Conservation (phyloP, 2,329 filamentous ascomycete genomes). For the Moelleriella libera region DNA sequence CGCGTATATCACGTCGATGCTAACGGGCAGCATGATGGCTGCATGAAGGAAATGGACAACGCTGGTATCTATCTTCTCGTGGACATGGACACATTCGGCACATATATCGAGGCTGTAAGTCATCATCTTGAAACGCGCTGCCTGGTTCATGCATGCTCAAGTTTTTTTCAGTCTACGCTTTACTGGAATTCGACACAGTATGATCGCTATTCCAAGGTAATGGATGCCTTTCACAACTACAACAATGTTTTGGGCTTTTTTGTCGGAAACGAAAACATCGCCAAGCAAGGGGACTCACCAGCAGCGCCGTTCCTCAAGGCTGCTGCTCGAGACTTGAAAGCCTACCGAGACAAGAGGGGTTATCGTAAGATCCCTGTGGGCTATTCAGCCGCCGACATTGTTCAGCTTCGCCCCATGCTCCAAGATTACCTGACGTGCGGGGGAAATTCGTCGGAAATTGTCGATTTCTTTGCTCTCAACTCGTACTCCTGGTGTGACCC, state of each 20-base stretch:
- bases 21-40: conserved; percentile 54
- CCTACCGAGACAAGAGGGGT: conserved; percentile 58
- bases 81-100: conserved; percentile 65
- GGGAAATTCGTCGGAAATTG: conserved; percentile 47
- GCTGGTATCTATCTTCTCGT: conserved; percentile 75
- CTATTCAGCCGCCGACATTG: conserved; percentile 78
- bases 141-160: neutral
- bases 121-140: neutral
- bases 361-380: conserved; percentile 76
- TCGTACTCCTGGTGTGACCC: conserved; percentile 70
- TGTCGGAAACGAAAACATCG: conserved; percentile 79
- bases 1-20: conserved; percentile 81
- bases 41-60: conserved; percentile 68
- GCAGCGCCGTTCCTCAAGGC: conserved; percentile 77
- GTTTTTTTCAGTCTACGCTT: conserved; percentile 31
- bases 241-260: conserved; percentile 77
- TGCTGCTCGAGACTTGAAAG: conserved; percentile 68
- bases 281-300: conserved; percentile 38
- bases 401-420: conserved; percentile 46
- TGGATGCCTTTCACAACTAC: conserved; percentile 65
- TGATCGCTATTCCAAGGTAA: conserved; percentile 51
- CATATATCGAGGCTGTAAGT: conserved; percentile 50
- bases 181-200: conserved; percentile 63
- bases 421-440: conserved; percentile 69
- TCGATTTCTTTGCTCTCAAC: conserved; percentile 80